Conservation (phyloP, 495 filamentous ascomycete genomes). For the Xylaria bambusicola region DNA sequence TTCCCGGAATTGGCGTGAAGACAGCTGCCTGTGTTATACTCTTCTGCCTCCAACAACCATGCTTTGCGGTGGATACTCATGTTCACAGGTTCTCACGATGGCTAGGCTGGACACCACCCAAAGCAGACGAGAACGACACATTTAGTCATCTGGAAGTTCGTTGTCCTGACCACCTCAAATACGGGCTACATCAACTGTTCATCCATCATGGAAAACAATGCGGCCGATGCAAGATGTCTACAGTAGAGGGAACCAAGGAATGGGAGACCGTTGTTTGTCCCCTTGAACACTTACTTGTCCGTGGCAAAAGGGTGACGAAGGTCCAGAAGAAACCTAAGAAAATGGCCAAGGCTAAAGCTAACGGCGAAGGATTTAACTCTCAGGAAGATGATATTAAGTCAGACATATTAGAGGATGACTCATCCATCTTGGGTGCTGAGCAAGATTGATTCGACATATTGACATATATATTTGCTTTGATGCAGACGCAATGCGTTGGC, state of each 20-base stretch:
- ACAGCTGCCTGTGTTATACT: conserved; percentile 84
- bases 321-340: conserved; percentile 19
- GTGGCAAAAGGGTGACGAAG: conserved; percentile 30
- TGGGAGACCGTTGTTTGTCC: conserved; percentile 47
- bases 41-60: conserved; percentile 75
- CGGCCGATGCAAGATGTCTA: conserved; percentile 69
- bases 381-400: conserved; percentile 1
- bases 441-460: no score
- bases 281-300: conserved; percentile 49
- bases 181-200: conserved; percentile 82
- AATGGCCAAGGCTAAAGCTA: no score
- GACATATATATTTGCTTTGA: no score
- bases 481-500: no score
- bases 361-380: neutral
- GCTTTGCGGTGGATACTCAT: conserved; percentile 86
- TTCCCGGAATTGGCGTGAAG: conserved; percentile 87
- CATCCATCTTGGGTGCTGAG: neutral
- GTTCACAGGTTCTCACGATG: conserved; percentile 80
- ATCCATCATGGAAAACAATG: conserved; percentile 85
- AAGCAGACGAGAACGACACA: conserved; percentile 66
- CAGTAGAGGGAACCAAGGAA: conserved; percentile 45
- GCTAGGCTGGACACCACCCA: conserved; percentile 76
- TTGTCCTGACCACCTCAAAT: conserved; percentile 85
- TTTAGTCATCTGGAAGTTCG: conserved; percentile 80
- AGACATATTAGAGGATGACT: conserved; percentile 9